phyloP scores from a whole-genome alignment of 2,329 filamentous ascomycete genomes.

The Pseudogymnoascus sp. region DNA sequence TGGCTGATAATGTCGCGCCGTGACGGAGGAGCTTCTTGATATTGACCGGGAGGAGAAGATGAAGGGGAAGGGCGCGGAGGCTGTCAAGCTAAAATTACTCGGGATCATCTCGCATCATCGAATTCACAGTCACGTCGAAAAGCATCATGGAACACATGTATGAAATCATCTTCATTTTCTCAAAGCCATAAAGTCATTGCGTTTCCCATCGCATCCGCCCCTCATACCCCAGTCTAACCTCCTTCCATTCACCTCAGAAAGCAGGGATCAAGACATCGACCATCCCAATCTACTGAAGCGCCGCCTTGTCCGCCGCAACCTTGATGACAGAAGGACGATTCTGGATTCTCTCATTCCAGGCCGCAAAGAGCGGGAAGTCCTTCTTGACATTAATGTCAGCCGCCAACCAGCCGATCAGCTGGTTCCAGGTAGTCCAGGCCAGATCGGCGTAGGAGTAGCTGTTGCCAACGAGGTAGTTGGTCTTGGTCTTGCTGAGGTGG shows the following conservation, averaged over 20 bases:
- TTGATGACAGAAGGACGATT: neutral
- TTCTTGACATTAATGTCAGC: neutral
- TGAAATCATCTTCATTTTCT: neutral
- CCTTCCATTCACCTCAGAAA: neutral
- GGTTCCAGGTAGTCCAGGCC: conserved; percentile 28
- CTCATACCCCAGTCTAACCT: neutral
- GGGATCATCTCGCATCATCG: neutral
- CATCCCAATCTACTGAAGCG: neutral
- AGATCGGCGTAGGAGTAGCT: conserved; percentile 34
- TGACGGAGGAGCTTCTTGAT: neutral
- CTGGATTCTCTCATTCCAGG: neutral
- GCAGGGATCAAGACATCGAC: neutral
- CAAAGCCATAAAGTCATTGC: neutral
- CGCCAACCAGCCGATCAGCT: neutral
- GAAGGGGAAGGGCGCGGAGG: neutral
- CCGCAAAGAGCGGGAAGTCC: neutral
- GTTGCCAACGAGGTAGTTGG: conserved; percentile 30
- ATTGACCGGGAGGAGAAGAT: neutral
- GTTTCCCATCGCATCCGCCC: neutral
- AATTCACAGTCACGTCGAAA: neutral
- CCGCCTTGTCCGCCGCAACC: neutral
- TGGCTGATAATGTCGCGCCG: neutral
- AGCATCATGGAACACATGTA: neutral
- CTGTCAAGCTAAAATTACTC: neutral
- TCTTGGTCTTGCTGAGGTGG: conserved; percentile 25